Base-by-base conservation (phyloP, 208 protist genomes). In the Leishmania tropica region DNA sequence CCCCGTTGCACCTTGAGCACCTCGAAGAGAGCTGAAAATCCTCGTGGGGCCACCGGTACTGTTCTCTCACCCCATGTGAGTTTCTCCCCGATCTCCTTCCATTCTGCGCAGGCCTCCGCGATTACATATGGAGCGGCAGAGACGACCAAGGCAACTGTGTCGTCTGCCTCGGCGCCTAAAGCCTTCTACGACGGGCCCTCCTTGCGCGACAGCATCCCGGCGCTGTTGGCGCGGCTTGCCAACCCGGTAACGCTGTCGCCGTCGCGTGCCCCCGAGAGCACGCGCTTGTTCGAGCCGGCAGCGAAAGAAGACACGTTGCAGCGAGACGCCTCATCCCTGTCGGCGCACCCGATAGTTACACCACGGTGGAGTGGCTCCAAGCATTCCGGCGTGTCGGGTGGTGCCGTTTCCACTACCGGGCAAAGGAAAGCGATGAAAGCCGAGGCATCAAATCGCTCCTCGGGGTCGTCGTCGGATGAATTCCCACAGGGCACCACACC, bases 161-260 rank as follows among this genome's bases (percentile, higher is more conserved):
- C 28, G 17, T 17, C 53, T 1, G 11, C 58, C n/a, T 53, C 54
- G 11, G 54, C 64, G 53, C 78, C 64, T 24, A 54, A 28, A 37
- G 42, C 73, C 15, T 85, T 85, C 56, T 85, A 85, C 78, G 82
- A 85, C 37, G 82, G 58, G 1, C 82, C 82, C 24, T 81, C 82
- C 42, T 47, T 85, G 77, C 82, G n/a, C 24, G 73, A 85, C 65
- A 82, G 82, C 78, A 85, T 85, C 31, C 82, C 82, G 11, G 82
- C 65, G 21, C 78, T 85, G n/a, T 47, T 81, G 28, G 48, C 68
- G 60, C 82, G 76, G 5, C 65, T 85, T 15, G 70, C 53, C 28
- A 78, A 53, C 24, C 15, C 74, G 4, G 45, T 60, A 7, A 31
- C 40, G 19, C 54, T 47, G 35, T 72, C 56, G 28, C 40, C 45